phyloP scores from a whole-genome alignment of 1,284 basidiomycete genomes.

The Rhodotorula sp. region DNA sequence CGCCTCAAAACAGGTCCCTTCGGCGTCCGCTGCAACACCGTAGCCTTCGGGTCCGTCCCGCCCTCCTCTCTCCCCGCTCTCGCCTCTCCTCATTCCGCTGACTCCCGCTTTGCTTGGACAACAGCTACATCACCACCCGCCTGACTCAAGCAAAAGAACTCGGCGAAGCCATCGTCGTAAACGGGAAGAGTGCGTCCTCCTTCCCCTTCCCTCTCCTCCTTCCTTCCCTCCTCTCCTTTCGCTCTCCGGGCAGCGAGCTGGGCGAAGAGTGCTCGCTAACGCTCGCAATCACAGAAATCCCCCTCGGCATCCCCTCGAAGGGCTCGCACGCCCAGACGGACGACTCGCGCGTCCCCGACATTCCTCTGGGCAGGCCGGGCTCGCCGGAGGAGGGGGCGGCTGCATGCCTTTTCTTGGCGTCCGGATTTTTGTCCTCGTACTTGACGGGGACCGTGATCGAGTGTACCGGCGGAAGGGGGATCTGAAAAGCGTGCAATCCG shows the following conservation, averaged over 20 bases:
- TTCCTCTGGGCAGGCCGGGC: conserved; percentile 74
- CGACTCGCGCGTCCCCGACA: conserved; percentile 17
- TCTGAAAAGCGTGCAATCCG: no score
- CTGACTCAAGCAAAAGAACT: conserved; percentile 66
- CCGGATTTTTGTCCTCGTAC: conserved; percentile 74
- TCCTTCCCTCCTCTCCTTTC: no score
- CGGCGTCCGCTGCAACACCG: conserved; percentile 74
- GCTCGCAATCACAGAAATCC: conserved; percentile 3
- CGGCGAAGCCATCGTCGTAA: conserved; percentile 72
- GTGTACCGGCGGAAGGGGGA: conserved; percentile 45
- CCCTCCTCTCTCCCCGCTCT: conserved; percentile 51
- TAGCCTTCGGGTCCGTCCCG: conserved; percentile 69
- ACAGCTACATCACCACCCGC: conserved; percentile 41
- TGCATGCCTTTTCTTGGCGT: conserved; percentile 49
- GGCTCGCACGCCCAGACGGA: conserved; percentile 23
- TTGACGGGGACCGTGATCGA: conserved; percentile 78
- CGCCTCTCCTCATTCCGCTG: no score
- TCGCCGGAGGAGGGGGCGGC: conserved; percentile 73
- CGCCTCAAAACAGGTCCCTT: conserved; percentile 50
- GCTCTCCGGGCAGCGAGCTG: no score
- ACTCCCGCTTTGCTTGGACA: background rate
- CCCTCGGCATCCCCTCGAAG: conserved; percentile 23
- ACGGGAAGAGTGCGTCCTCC: conserved; percentile 67
- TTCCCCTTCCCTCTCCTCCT: background rate
- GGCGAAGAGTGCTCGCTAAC: background rate